Base-by-base conservation (phyloP, 768 basidiomycete species). In the Boletus coccyginus region DNA sequence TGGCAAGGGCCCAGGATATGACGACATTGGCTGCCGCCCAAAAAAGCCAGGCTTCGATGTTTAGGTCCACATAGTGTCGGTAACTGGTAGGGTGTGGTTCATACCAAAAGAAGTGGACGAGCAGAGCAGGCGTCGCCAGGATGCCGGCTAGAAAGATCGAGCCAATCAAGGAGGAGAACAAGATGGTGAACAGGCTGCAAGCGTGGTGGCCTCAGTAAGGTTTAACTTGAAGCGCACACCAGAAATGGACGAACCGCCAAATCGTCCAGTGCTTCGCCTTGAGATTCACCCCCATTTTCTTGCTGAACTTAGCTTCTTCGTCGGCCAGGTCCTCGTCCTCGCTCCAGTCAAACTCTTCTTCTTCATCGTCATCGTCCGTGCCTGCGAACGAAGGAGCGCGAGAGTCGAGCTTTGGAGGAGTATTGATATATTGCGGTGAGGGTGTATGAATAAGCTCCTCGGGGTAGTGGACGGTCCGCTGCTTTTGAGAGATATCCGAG, bases 21-120 rank as follows among this genome's bases (percentile, higher is more conserved):
- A 88, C 74, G 50, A 91, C 74, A 68, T 92, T 91, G 39, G 86
- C 80, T 6, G 89, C 90, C 8, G 82, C 83, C 88, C 90, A 92
- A 70, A 88, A 89, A 3, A 91, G 75, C 90, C 90, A 92, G 4
- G 87, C 86, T 67, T 87, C 76, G 44, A 87, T 69, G 66, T 87
- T 91, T 58, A 85, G 79, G 52, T 79, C 79, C 58, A 90, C 78
- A 58, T 79, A 87, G 31, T 74, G 77, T 16, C 87, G 80, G 59
- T 83, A 73, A 9, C 77, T 75, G 17, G 80, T 80, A 8, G 78
- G 81, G 52, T 87, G 67, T 0, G 80, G 81, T 44, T 82, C 78
- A 64, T 86, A 88, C 85, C 85, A 92, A 66, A 81, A 81, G 68
- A 88, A 84, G 59, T 87, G 81, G 45, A 90, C 66, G 45, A 90